phyloP scores from a whole-genome alignment of 1,284 basidiomycete genomes.

The Pyrrhoderma lamaoense region DNA sequence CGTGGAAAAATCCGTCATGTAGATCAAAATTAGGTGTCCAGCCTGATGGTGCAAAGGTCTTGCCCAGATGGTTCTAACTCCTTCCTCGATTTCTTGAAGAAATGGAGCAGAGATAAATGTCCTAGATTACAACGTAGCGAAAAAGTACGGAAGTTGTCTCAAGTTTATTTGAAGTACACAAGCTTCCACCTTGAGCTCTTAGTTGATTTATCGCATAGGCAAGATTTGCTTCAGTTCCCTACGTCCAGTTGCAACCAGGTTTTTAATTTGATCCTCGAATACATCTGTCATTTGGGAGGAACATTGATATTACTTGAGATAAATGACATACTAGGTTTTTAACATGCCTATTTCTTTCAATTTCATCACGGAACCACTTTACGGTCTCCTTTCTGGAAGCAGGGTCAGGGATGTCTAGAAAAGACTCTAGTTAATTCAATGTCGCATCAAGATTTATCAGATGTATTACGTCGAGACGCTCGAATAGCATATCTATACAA shows the following conservation, averaged over 20 bases:
- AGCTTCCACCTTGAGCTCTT: neutral
- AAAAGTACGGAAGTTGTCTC: neutral
- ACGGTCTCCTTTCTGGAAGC: constrained; percentile 56
- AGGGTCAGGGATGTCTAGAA: constrained; percentile 55
- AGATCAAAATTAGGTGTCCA: too few species aligned
- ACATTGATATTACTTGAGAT: neutral
- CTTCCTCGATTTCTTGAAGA: too few species aligned
- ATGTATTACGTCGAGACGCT: constrained; percentile 51
- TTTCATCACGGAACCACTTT: constrained; percentile 63
- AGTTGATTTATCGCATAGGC: constrained; percentile 14
- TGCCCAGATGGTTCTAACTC: too few species aligned
- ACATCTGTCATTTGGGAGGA: neutral
- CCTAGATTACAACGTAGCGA: too few species aligned
- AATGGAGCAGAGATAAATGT: too few species aligned
- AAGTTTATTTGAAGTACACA: neutral
- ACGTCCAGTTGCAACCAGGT: constrained; percentile 9
- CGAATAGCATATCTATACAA: constrained; percentile 62
- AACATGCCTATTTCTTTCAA: constrained; percentile 54
- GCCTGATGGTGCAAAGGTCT: too few species aligned
- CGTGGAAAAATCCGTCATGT: too few species aligned
- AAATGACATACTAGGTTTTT: constrained; percentile 47
- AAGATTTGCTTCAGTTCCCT: constrained; percentile 13
- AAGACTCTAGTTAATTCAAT: constrained; percentile 6
- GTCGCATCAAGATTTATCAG: constrained; percentile 4
- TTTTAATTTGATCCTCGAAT: constrained; percentile 14